Base-by-base conservation (phyloP, 169 alveolate species). In the Eimeria tenella region DNA sequence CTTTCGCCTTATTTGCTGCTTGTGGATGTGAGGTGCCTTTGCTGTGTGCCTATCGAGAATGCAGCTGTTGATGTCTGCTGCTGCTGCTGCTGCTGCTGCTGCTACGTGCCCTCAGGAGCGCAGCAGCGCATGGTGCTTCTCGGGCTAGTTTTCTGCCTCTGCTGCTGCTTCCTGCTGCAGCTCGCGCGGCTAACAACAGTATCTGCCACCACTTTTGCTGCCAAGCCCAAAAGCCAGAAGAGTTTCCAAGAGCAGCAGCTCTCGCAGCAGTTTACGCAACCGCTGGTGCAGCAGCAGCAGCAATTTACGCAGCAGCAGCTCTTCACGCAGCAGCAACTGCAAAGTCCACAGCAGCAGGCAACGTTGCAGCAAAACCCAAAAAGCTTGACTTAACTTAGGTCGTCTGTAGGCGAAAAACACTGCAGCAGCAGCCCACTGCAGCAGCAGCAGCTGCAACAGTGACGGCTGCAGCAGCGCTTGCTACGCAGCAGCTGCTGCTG, bases 71-170 rank as follows among this genome's bases (percentile, higher is more conserved):
- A 7, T 5, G 79, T 21, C 17, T 74, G 50, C 62, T 74, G 6
- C 63, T 74, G 42, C 10, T 31, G 56, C 17, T 71, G 82, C 82
- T 31, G 50, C 56, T 71, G 82, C 55, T n/a, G 84, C 88, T 55
- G 71, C 88, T 79, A 4, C 71, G 31, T 55, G 65, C 31, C 17
- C 4, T 25, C 70, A 79, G 88, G 88, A 6, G 13, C 70, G 15
- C 88, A 21, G 88, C 88, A 79, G 70, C 88, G 88, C 52, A 25
- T 79, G 88, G 42, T 79, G 88, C 70, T 79, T 7, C 52, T 79
- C 55, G 88, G 71, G 71, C 70, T 79, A 5, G 88, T 79, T 21
- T 25, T 0, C 17, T 79, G 88, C 19, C 88, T 79, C 71, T 79
- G 88, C 71, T 79, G 88, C 70, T 53, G 52, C 53, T 79, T 53